These are phyloP conservation scores for Apocynum venetum DNA, from an alignment of 257 asterid genomes.

Conservation along the genomic window DNA sequence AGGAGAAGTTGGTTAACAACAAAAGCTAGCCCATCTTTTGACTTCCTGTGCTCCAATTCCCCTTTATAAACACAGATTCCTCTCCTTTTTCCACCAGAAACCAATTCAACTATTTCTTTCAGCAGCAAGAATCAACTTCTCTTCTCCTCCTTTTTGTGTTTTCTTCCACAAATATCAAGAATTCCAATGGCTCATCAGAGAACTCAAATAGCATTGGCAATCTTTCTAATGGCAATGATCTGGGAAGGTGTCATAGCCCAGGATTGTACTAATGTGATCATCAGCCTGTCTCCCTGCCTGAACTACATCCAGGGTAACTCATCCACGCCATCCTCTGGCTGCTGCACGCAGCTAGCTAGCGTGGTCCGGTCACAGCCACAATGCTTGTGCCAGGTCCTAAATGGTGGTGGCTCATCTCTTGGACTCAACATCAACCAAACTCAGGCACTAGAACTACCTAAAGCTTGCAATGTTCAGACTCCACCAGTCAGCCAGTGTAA, in stretches of 20 bases:
- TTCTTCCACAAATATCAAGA: not conserved
- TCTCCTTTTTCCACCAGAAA: not conserved
- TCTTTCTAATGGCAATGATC: constrained; percentile 32
- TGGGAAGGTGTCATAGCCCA: constrained; percentile 44
- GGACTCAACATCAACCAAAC: constrained; percentile 71
- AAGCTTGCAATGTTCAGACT: constrained; percentile 63
- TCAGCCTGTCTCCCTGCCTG: constrained; percentile 88
- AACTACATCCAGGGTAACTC: constrained; percentile 71
- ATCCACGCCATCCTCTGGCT: constrained; percentile 49
- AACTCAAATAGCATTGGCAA: constrained; percentile 24
- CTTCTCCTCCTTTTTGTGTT: not conserved
- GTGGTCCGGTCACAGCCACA: constrained; percentile 60
- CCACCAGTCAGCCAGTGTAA: constrained; percentile 60
- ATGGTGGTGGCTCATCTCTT: constrained; percentile 54
- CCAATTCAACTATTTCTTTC: not conserved
- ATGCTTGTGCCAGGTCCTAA: constrained; percentile 70
- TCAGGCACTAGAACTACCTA: constrained; percentile 72
- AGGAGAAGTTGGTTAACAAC: constrained; percentile 45
- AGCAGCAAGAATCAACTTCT: not conserved
- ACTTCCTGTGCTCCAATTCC: constrained; percentile 9
- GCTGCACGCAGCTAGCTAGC: constrained; percentile 66
- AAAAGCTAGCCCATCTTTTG: constrained; percentile 18
- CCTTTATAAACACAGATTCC: constrained; percentile 9
- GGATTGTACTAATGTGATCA: constrained; percentile 65
- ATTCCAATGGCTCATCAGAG: constrained; percentile 39